Percentiles rank a stretch among this genome's conserved stretches.
phyloP scores from a whole-genome alignment of 108 stramenopile species.

The Schizochytrium sp. region DNA sequence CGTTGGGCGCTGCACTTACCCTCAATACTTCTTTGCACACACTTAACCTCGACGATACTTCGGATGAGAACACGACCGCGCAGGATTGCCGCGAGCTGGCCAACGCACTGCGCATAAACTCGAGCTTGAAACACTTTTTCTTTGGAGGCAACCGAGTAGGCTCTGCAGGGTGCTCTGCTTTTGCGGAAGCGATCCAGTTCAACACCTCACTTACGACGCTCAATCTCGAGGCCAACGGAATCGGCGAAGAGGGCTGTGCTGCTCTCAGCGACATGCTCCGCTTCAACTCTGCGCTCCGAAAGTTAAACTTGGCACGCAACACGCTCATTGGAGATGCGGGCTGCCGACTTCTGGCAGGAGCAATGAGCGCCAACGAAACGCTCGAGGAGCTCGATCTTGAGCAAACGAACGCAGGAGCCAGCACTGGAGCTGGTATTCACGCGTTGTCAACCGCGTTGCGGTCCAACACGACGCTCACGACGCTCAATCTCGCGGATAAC shows the following conservation, averaged over 20 bases:
- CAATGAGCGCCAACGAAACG: neutral
- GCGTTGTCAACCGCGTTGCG: neutral
- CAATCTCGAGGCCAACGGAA: neutral
- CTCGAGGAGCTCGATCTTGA: neutral
- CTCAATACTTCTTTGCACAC: neutral
- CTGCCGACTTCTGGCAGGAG: neutral
- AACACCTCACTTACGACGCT: neutral
- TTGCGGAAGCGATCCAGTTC: neutral
- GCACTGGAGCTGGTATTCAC: neutral
- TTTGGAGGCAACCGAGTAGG: neutral
- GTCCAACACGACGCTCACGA: neutral
- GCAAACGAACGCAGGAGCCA: neutral
- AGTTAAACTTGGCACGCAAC: neutral
- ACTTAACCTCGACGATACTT: neutral
- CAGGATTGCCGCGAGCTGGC: neutral
- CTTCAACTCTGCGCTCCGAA: neutral
- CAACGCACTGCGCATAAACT: neutral
- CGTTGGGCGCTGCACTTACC: neutral
- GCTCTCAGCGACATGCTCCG: neutral
- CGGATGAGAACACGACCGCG: neutral
- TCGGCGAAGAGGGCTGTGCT: neutral
- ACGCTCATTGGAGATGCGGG: neutral
- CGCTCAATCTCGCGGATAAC: neutral
- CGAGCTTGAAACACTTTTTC: neutral
- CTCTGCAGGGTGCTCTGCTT: neutral